A percentile compares a stretch with the other conserved stretches of the same genome.
phyloP scores from a whole-genome alignment of 2,329 filamentous ascomycete genomes.

The Rutstroemia sydowiana region DNA sequence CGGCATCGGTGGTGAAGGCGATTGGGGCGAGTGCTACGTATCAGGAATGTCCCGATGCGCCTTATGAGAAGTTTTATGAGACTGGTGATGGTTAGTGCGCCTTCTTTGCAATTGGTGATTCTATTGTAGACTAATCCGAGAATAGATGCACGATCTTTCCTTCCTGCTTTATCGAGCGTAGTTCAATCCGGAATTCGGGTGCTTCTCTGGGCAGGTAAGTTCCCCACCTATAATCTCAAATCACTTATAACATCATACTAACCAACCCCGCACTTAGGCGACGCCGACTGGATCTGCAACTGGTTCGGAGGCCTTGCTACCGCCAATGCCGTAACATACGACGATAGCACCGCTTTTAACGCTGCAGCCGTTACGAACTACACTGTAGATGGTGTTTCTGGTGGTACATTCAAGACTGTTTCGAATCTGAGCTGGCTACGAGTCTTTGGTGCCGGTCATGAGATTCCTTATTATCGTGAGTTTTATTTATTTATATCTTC shows the following conservation, averaged over 20 bases:
- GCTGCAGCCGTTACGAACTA: constrained; percentile 35
- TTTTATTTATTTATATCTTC: not conserved
- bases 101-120: constrained; percentile 6
- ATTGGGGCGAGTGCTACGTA: constrained; percentile 40
- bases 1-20: constrained; percentile 31
- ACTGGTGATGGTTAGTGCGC: constrained; percentile 34
- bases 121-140: constrained; percentile 17
- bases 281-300: constrained; percentile 53
- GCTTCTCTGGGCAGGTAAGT: constrained; percentile 40
- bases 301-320: constrained; percentile 45
- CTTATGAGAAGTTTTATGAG: constrained; percentile 32
- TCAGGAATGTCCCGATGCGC: constrained; percentile 34
- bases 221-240: not conserved
- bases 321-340: constrained; percentile 40
- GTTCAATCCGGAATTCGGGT: constrained; percentile 42
- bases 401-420: constrained; percentile 43
- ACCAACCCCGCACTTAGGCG: constrained; percentile 31
- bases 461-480: constrained; percentile 23
- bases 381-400: constrained; percentile 39
- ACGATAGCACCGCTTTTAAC: constrained; percentile 35
- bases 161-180: constrained; percentile 37
- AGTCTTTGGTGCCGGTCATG: constrained; percentile 40
- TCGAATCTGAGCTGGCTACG: constrained; percentile 43
- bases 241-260: not conserved
- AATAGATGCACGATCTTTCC: constrained; percentile 36